Conservation (phyloP, 441 rosid genomes). For the Aleurites moluccanus region DNA sequence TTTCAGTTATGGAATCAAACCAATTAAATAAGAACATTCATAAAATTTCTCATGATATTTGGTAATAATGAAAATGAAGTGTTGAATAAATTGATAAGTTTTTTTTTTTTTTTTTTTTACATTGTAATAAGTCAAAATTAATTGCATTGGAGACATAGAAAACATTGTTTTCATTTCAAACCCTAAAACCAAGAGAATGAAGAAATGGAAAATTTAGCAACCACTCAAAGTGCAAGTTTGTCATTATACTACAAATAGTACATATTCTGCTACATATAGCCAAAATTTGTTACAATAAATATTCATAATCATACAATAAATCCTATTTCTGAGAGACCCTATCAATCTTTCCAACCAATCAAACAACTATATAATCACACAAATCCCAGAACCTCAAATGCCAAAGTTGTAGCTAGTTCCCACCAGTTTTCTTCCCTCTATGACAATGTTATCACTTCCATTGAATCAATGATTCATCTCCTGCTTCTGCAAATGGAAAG, state of each 20-base stretch:
- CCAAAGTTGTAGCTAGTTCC: not conserved
- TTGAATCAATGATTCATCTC: conserved; percentile 57
- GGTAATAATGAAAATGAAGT: too few species aligned
- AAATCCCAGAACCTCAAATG: conserved; percentile 2
- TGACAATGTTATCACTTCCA: conserved; percentile 6
- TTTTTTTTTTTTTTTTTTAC: too few species aligned
- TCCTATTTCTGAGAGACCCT: not conserved
- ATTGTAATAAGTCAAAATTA: not conserved
- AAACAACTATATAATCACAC: not conserved
- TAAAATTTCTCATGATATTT: too few species aligned
- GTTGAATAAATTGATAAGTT: too few species aligned
- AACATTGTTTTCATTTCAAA: too few species aligned
- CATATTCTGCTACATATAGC: not conserved
- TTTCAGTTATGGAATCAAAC: too few species aligned
- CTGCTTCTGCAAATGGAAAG: conserved; percentile 52
- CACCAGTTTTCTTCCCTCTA: not conserved
- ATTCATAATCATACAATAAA: not conserved
- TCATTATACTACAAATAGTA: not conserved
- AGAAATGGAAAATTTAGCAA: not conserved
- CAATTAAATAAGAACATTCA: too few species aligned
- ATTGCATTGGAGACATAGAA: not conserved
- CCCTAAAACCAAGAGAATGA: not conserved
- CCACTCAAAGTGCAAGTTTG: not conserved
- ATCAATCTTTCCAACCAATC: not conserved
- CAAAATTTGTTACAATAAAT: not conserved